Percentiles rank a stretch among this genome's conserved stretches.
These are phyloP conservation scores for Serendipita vermifera DNA, from an alignment of 768 basidiomycete genomes.

Conservation along the genomic window DNA sequence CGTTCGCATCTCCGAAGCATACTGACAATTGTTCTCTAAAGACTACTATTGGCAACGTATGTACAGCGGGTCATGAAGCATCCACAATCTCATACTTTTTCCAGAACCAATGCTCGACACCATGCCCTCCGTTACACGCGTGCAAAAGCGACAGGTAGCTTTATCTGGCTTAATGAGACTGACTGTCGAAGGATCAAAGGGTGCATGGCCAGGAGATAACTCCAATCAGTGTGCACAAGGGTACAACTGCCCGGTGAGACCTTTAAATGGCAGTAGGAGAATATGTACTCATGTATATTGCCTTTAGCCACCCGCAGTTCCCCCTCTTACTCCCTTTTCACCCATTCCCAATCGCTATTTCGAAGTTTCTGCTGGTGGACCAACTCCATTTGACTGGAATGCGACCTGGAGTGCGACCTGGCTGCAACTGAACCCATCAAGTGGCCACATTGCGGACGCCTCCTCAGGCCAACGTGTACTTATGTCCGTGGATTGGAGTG, in stretches of 20 bases:
- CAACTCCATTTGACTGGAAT: conserved; percentile 42
- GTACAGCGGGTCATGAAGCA: not conserved
- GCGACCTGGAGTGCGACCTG: conserved; percentile 38
- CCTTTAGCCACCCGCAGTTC: conserved; percentile 31
- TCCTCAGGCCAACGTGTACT: conserved; percentile 42
- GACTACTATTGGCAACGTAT: conserved; percentile 52
- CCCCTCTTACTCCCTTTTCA: conserved; percentile 42
- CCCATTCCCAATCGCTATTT: conserved; percentile 42
- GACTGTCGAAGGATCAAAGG: conserved; percentile 44
- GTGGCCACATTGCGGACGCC: conserved; percentile 37
- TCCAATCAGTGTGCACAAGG: conserved; percentile 38
- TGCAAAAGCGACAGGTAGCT: conserved; percentile 43
- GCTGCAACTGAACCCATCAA: conserved; percentile 35
- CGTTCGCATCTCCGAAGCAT: not conserved
- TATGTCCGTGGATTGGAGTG: conserved; percentile 45
- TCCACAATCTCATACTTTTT: not conserved
- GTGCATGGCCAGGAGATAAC: conserved; percentile 62
- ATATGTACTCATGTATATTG: too few species aligned
- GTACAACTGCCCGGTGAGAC: conserved; percentile 32
- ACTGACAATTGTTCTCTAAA: not conserved
- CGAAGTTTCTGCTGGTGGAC: conserved; percentile 50
- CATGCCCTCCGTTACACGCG: conserved; percentile 40
- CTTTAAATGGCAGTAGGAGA: too few species aligned
- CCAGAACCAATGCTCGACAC: conserved; percentile 47
- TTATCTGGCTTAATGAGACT: conserved; percentile 53